phyloP scores from a whole-genome alignment of 257 asterid species.

The Nicotiana otophora region DNA sequence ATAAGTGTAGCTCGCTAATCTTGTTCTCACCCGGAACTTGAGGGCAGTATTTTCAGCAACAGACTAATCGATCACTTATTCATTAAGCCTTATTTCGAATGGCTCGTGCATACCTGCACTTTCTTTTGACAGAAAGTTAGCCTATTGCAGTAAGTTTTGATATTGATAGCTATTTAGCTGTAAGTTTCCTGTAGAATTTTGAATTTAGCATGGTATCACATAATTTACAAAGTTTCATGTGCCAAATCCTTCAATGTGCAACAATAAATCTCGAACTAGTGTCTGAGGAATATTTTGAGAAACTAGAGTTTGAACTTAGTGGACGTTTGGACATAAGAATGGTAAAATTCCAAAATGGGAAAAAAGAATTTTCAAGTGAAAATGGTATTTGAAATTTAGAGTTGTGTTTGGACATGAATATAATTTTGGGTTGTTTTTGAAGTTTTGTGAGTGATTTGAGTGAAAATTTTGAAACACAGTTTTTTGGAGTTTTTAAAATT shows the following conservation, averaged over 20 bases:
- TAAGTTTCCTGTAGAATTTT: background rate
- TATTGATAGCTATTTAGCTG: background rate
- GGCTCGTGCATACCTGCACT: background rate
- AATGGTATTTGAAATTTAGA: no score
- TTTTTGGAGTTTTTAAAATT: no score
- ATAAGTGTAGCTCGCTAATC: background rate
- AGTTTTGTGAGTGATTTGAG: no score
- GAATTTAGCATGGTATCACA: background rate
- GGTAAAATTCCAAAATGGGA: no score
- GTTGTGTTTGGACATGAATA: no score
- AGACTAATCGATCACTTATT: background rate
- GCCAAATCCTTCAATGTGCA: background rate
- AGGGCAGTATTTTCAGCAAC: background rate
- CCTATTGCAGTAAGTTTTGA: background rate
- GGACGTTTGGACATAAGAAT: no score
- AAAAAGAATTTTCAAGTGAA: no score
- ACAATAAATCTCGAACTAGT: constrained; percentile 5
- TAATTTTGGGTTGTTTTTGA: no score
- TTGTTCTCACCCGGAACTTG: background rate
- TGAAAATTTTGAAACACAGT: no score
- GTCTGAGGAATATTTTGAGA: no score
- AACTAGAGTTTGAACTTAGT: no score
- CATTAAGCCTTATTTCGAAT: background rate
- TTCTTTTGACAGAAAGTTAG: background rate
- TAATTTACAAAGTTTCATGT: background rate